Conservation (phyloP, 495 filamentous ascomycete species). For the Xylaria venustula region DNA sequence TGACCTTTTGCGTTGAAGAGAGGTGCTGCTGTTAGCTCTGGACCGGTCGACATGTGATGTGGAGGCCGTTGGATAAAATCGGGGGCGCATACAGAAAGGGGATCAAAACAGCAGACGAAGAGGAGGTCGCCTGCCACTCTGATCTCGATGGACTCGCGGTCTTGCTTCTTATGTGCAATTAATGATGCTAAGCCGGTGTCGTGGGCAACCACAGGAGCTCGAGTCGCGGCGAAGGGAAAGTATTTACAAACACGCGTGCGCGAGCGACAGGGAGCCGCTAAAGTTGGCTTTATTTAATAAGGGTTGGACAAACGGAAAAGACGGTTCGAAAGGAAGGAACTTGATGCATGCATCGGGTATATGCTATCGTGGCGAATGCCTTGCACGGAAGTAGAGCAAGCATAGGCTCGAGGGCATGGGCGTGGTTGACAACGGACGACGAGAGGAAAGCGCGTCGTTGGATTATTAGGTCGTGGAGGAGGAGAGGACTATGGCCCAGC, state of each 20-base stretch:
- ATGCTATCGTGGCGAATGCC: conserved; percentile 6
- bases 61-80: background rate
- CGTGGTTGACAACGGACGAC: conserved; percentile 12
- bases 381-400: conserved; percentile 1
- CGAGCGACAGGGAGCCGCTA: conserved; percentile 3
- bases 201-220: background rate
- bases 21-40: conserved; percentile 8
- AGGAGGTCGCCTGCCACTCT: conserved; percentile 52
- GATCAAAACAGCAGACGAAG: conserved; percentile 56
- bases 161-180: conserved; percentile 19
- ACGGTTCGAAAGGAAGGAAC: conserved; percentile 16
- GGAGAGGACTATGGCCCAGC: conserved; percentile 5
- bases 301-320: conserved; percentile 11
- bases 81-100: conserved; percentile 41
- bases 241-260: background rate
- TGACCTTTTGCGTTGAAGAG: conserved; percentile 18
- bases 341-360: conserved; percentile 20
- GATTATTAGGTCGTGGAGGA: conserved; percentile 13
- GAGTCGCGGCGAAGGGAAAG: background rate
- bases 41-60: background rate
- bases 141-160: conserved; percentile 27
- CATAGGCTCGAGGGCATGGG: conserved; percentile 1
- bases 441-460: conserved; percentile 16
- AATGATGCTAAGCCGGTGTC: conserved; percentile 16
- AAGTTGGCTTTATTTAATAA: background rate